These are phyloP conservation scores for Chlamydomonas asymmetrica DNA, from an alignment of 139 green algal genomes.

Conservation along the genomic window DNA sequence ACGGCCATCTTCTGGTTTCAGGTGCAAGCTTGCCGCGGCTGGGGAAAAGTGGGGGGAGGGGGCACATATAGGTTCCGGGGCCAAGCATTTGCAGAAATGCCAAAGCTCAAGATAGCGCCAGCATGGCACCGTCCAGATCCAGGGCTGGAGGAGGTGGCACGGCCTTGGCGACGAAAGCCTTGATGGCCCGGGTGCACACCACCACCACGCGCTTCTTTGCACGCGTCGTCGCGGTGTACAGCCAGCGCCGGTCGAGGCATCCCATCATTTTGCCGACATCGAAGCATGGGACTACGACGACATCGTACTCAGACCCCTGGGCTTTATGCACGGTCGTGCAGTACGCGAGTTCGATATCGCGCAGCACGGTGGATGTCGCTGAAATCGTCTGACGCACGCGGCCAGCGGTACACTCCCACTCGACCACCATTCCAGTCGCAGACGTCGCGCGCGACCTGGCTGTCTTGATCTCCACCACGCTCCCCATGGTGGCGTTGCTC, in stretches of 20 bases:
- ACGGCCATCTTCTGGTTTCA: too few species aligned
- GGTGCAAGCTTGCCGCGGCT: too few species aligned
- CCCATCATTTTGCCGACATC: background rate
- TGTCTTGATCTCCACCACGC: background rate
- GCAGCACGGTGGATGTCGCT: background rate
- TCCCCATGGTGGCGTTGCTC: background rate
- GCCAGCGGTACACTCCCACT: too few species aligned
- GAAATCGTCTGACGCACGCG: too few species aligned
- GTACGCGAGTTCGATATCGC: background rate
- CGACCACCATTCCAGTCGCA: background rate
- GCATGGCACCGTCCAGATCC: too few species aligned
- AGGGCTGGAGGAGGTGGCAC: too few species aligned
- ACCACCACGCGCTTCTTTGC: background rate
- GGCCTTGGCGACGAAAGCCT: too few species aligned
- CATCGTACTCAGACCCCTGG: background rate
- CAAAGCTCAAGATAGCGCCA: too few species aligned
- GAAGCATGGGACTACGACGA: background rate
- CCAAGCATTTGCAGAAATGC: too few species aligned
- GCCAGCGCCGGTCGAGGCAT: background rate
- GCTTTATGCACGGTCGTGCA: background rate
- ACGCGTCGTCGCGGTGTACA: background rate
- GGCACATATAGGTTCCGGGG: too few species aligned
- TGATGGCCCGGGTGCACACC: background rate
- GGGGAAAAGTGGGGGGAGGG: too few species aligned
- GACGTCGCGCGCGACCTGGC: too few species aligned